Percentiles rank a stretch among this genome's conserved stretches.
Conservation (phyloP, 1,284 basidiomycete species). For the Boletus subluridellus region DNA sequence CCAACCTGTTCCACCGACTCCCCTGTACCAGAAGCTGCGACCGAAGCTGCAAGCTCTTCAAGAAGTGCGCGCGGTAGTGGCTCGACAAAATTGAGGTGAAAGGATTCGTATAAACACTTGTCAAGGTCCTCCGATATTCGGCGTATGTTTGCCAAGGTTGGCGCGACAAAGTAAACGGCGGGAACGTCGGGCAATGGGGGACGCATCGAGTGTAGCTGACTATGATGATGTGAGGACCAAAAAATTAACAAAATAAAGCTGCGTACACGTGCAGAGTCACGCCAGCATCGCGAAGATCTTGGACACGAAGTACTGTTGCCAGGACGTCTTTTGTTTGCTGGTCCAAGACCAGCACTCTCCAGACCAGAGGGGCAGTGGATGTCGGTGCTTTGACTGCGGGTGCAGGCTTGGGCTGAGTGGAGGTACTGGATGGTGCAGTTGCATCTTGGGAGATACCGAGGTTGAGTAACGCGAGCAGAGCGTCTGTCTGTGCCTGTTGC, state of each 20-base stretch:
- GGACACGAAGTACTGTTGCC: conserved; percentile 91
- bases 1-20: conserved; percentile 78
- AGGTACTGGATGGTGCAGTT: conserved; percentile 20
- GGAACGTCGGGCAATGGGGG: conserved; percentile 94
- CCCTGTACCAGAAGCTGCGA: conserved; percentile 82
- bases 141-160: conserved; percentile 81
- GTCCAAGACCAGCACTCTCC: conserved; percentile 96
- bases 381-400: conserved; percentile 46
- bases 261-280: conserved; percentile 96
- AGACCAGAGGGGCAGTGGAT: conserved; percentile 74
- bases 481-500: conserved; percentile 76
- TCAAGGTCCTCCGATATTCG: conserved; percentile 89
- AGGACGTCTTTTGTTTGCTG: conserved; percentile 95
- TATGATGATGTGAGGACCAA: conserved; percentile 35
- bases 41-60: conserved; percentile 89
- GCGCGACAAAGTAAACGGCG: conserved; percentile 95
- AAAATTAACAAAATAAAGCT: background rate
- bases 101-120: conserved; percentile 87
- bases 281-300: conserved; percentile 93
- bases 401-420: conserved; percentile 29
- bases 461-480: conserved; percentile 64
- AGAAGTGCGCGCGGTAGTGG: conserved; percentile 83
- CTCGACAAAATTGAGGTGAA: conserved; percentile 94
- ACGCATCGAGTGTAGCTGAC: conserved; percentile 87
- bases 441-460: conserved; percentile 51